phyloP scores from a whole-genome alignment of 2,329 filamentous ascomycete genomes.

The Colletotrichum sp. region DNA sequence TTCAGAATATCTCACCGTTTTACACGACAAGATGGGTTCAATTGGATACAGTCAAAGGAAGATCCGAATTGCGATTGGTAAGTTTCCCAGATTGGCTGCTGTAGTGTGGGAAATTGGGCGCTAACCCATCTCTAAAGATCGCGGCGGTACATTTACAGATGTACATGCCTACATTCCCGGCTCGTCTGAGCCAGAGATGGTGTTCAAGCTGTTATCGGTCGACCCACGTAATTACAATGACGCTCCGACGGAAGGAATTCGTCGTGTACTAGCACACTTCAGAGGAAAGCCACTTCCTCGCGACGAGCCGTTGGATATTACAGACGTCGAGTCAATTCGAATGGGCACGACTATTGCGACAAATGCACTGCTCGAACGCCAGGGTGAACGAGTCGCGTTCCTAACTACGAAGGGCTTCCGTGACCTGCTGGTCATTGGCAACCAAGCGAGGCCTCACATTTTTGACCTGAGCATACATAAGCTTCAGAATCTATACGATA shows the following conservation, averaged over 20 bases:
- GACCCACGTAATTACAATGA: constrained; percentile 75
- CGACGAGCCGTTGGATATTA: constrained; percentile 34
- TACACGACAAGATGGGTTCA: fast-evolving
- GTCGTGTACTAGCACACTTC: constrained; percentile 67
- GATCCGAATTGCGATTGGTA: not conserved
- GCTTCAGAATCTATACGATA: constrained; percentile 70
- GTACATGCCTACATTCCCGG: constrained; percentile 69
- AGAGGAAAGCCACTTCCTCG: constrained; percentile 60
- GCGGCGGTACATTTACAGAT: constrained; percentile 77
- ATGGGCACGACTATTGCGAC: constrained; percentile 81
- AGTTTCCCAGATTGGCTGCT: not conserved
- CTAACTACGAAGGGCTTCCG: constrained; percentile 74
- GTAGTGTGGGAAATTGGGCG: not conserved
- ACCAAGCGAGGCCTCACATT: constrained; percentile 74
- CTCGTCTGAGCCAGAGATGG: constrained; percentile 62
- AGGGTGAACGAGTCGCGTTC: constrained; percentile 74
- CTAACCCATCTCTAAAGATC: constrained; percentile 44
- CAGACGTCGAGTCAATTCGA: constrained; percentile 60
- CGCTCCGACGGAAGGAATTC: constrained; percentile 75
- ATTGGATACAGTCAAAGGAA: not conserved
- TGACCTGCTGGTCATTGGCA: constrained; percentile 74
- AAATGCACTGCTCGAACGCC: constrained; percentile 74
- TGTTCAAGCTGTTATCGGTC: constrained; percentile 78
- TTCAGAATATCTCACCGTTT: fast-evolving
- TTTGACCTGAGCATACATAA: constrained; percentile 74